phyloP scores from a whole-genome alignment of 257 asterid species.

The Oldenlandia corymbosa region DNA sequence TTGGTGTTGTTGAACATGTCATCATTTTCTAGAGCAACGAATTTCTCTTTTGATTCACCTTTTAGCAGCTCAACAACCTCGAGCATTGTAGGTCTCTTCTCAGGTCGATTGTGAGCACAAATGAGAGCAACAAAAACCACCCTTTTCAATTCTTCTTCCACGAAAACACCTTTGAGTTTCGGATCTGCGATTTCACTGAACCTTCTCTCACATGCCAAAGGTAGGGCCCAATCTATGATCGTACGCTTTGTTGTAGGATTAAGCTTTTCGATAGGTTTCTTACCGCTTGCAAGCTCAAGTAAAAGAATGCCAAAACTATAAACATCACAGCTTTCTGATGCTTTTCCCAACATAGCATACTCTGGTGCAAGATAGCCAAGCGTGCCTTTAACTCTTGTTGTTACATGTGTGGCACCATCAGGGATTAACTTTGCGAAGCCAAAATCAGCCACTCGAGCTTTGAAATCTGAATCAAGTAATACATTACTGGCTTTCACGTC shows the following conservation, averaged over 20 bases:
- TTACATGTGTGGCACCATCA: conserved; percentile 84
- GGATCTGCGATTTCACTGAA: conserved; percentile 62
- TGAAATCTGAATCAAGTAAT: conserved; percentile 62
- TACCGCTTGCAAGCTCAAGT: conserved; percentile 90
- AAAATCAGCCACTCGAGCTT: conserved; percentile 83
- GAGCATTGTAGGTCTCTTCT: conserved; percentile 76
- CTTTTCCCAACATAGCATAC: conserved; percentile 83
- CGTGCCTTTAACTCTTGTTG: conserved; percentile 79
- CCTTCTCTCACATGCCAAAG: conserved; percentile 53
- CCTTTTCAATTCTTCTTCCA: conserved; percentile 75
- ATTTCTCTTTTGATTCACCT: conserved; percentile 64
- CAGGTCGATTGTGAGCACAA: conserved; percentile 57
- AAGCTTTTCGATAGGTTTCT: conserved; percentile 73
- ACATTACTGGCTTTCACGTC: conserved; percentile 89
- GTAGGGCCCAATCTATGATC: conserved; percentile 81
- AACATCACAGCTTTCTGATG: conserved; percentile 84
- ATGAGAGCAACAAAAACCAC: conserved; percentile 57
- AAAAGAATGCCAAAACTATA: conserved; percentile 89
- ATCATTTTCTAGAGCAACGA: conserved; percentile 52
- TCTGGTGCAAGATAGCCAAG: conserved; percentile 95
- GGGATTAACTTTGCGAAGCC: conserved; percentile 87
- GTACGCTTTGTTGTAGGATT: conserved; percentile 41
- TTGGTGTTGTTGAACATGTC: conserved; percentile 53
- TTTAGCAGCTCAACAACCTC: conserved; percentile 69
- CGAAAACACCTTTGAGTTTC: conserved; percentile 52